A percentile compares a stretch with the other conserved stretches of the same genome.
phyloP scores from a whole-genome alignment of 2,329 filamentous ascomycete genomes.

The Trichoderma hamatum region DNA sequence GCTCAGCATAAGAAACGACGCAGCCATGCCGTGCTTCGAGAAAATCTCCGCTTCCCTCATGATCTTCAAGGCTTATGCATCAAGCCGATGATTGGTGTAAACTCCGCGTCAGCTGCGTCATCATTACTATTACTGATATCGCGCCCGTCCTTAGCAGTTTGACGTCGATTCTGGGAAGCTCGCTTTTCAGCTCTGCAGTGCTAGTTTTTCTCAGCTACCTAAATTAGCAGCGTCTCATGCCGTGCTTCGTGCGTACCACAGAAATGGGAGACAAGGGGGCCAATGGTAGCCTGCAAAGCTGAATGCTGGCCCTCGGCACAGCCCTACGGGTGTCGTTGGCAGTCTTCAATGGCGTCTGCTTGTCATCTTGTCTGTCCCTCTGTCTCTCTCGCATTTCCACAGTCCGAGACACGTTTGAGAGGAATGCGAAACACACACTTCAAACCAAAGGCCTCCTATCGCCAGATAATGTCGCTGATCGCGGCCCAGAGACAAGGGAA shows the following conservation, averaged over 20 bases:
- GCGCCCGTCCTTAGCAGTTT: background rate
- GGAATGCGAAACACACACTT: background rate
- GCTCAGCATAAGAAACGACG: background rate
- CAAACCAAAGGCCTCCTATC: background rate
- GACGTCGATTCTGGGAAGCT: slow-evolving; percentile 6
- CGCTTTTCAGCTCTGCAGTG: background rate
- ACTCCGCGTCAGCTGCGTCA: slow-evolving; percentile 12
- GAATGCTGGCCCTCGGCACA: background rate
- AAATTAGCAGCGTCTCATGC: background rate
- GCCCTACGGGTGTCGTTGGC: slow-evolving; percentile 5
- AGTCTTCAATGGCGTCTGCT: background rate
- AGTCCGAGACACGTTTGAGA: slow-evolving; percentile 2
- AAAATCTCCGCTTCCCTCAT: background rate
- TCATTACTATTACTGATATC: background rate
- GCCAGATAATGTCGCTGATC: background rate
- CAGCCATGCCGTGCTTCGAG: background rate
- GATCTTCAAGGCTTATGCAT: slow-evolving; percentile 14
- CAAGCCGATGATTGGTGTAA: slow-evolving; percentile 11
- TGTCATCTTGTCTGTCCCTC: background rate
- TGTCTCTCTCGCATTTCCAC: background rate
- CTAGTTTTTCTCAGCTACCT: background rate
- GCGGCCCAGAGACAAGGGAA: background rate
- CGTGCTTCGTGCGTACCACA: background rate
- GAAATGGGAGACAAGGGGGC: background rate
- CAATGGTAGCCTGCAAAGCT: background rate